phyloP scores from a whole-genome alignment of 1,139 yeast genomes.

The Yamadazyma triangularis region DNA sequence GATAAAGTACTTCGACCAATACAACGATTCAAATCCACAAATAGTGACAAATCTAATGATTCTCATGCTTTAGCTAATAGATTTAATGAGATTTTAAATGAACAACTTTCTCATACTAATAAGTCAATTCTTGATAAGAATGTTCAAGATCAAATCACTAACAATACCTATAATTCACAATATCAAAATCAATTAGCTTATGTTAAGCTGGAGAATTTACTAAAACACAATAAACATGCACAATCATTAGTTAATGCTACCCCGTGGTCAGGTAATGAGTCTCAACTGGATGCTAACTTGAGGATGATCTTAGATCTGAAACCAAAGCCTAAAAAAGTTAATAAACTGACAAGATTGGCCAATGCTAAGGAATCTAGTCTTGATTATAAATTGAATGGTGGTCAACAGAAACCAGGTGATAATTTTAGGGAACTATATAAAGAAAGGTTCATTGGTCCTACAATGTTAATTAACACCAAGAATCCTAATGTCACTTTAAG shows the following conservation, averaged over 20 bases:
- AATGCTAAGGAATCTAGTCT: slow-evolving; percentile 62
- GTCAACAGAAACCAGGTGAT: slow-evolving; percentile 29
- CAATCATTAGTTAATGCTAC: slow-evolving; percentile 38
- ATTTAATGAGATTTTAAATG: slow-evolving; percentile 26
- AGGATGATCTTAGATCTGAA: slow-evolving; percentile 62
- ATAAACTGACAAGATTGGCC: slow-evolving; percentile 16
- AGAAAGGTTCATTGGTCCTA: slow-evolving; percentile 61
- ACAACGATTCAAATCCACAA: too few relatives aligned
- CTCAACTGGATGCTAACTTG: slow-evolving; percentile 43
- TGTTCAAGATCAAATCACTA: slow-evolving; percentile 5
- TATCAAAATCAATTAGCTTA: slow-evolving; percentile 20
- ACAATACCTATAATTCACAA: slow-evolving; percentile 11
- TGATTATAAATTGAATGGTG: slow-evolving; percentile 52
- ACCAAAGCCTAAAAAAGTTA: slow-evolving; percentile 40
- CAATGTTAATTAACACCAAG: slow-evolving; percentile 37
- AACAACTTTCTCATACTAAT: slow-evolving; percentile 16
- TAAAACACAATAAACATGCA: slow-evolving; percentile 40
- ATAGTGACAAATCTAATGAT: too few relatives aligned
- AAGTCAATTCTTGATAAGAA: not conserved
- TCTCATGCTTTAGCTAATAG: slow-evolving; percentile 20
- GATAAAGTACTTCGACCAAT: too few relatives aligned
- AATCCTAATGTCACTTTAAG: slow-evolving; percentile 39
- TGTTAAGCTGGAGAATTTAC: slow-evolving; percentile 24
- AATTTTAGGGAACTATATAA: slow-evolving; percentile 59
- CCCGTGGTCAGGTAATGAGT: slow-evolving; percentile 74